Conservation (phyloP, 2,329 filamentous ascomycete species). For the Boeremia exigua region DNA sequence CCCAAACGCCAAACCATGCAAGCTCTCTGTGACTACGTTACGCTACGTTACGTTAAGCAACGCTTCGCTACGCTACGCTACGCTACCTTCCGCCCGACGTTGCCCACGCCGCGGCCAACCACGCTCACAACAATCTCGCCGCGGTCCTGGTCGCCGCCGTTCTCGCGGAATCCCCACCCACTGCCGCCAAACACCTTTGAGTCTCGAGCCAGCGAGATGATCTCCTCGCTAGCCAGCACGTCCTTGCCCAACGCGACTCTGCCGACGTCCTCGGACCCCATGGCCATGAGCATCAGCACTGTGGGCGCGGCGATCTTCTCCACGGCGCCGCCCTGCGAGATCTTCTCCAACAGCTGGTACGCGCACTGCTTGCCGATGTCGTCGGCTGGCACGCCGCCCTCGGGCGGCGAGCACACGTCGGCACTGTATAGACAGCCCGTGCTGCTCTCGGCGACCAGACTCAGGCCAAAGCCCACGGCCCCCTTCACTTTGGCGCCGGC, state of each 20-base stretch:
- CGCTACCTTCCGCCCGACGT: constrained; percentile 89
- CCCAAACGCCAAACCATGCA: constrained; percentile 10
- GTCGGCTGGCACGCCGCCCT: constrained; percentile 84
- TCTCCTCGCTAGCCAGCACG: constrained; percentile 79
- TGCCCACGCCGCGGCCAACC: constrained; percentile 91
- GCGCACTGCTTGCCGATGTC: constrained; percentile 89
- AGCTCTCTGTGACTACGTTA: not conserved
- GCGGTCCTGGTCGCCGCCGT: constrained; percentile 56
- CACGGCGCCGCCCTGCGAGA: constrained; percentile 83
- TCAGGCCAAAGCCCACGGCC: constrained; percentile 90
- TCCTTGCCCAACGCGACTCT: constrained; percentile 81
- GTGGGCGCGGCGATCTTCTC: constrained; percentile 73
- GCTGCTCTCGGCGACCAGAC: constrained; percentile 89
- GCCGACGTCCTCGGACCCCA: constrained; percentile 96
- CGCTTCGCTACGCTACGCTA: constrained; percentile 41
- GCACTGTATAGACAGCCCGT: constrained; percentile 87
- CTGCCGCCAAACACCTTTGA: constrained; percentile 86
- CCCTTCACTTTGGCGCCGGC: constrained; percentile 62
- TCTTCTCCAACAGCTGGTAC: constrained; percentile 83
- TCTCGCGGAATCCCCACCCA: constrained; percentile 82
- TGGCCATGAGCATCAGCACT: constrained; percentile 89
- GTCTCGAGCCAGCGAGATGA: constrained; percentile 82
- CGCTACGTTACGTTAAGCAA: constrained; percentile 62
- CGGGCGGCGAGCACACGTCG: constrained; percentile 75
- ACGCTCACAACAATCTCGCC: constrained; percentile 84